These are phyloP conservation scores for Dictyostelium purpureum DNA, from an alignment of 78 protist species.

Conservation along the genomic window DNA sequence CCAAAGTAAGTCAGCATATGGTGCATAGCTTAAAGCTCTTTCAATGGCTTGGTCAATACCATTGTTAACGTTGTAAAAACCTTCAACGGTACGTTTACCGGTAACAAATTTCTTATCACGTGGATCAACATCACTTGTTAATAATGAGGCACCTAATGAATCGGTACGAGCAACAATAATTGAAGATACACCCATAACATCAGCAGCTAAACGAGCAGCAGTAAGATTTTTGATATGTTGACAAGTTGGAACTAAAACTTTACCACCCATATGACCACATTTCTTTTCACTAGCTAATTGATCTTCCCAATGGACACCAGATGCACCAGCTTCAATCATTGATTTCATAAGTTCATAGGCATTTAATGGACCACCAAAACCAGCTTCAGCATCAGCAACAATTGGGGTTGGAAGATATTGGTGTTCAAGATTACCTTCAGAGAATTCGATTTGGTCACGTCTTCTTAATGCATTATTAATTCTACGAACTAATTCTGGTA, in stretches of 20 bases:
- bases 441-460: slow-evolving; percentile 58
- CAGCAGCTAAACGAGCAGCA: slow-evolving; percentile 93
- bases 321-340: slow-evolving; percentile 95
- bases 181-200: slow-evolving; percentile 88
- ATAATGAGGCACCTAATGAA: slow-evolving; percentile 92
- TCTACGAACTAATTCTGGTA: slow-evolving; percentile 53
- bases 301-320: slow-evolving; percentile 97
- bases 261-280: slow-evolving; percentile 91
- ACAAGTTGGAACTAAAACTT: slow-evolving; percentile 89
- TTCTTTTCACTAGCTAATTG: slow-evolving; percentile 89
- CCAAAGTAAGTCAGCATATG: slow-evolving; percentile 93
- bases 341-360: slow-evolving; percentile 93
- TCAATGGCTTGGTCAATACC: slow-evolving; percentile 90
- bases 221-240: slow-evolving; percentile 90
- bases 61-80: slow-evolving; percentile 87
- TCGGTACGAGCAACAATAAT: slow-evolving; percentile 95
- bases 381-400: slow-evolving; percentile 97
- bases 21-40: slow-evolving; percentile 87
- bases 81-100: slow-evolving; percentile 92
- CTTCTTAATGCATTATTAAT: slow-evolving; percentile 51
- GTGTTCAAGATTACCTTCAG: slow-evolving; percentile 58
- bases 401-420: slow-evolving; percentile 85
- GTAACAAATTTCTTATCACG: slow-evolving; percentile 89
- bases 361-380: slow-evolving; percentile 96
- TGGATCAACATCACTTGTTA: slow-evolving; percentile 89